Base-by-base conservation (phyloP, 1,139 yeast genomes). In the Schwanniomyces etchellsii region DNA sequence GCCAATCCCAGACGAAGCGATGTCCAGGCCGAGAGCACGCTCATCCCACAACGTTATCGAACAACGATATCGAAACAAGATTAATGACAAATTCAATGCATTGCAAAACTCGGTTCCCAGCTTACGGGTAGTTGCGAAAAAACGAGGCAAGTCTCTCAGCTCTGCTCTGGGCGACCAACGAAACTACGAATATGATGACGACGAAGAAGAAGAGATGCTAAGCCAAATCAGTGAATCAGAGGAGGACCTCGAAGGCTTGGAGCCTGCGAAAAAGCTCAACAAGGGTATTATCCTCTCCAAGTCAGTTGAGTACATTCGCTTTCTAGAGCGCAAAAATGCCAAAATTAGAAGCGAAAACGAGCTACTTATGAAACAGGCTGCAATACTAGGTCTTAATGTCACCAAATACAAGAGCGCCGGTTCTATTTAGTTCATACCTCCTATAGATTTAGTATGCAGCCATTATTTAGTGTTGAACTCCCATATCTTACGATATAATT, bases 21-120 rank as follows among this genome's bases (percentile, higher is more conserved):
- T n/a, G 9, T n/a, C 21, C 14, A 20, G 28, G 12, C 34, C 30
- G n/a, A 16, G 34, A 7, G 26, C 28, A 18, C 59, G 57, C 33
- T 58, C 65, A 2, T 59, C 70, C 4, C 73, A 66, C 46, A 66
- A 65, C 36, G 59, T 66, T 4, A 64, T 66, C 32, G 73, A 66
- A 38, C 73, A 66, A 41, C 40, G 73, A 32, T 65, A 65, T 45
- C 45, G 73, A 34, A 64, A 66, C 45, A 65, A 64, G 37, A 65
- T 66, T 36, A 66, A 65, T 40, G 70, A 64, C 42, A 62, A 64
- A 40, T 65, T 66, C 41, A 55, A 55, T 16, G 60, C 62, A 12
- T 52, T 66, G 24, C 70, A 62, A 39, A 48, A 60, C 30, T 48
- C 60, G 14, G 73, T 66, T 13, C 73, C 73, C 9, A 63, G 69